These are phyloP conservation scores for Diplodia scrobiculata DNA, from an alignment of 2,329 filamentous ascomycete species.

Conservation along the genomic window DNA sequence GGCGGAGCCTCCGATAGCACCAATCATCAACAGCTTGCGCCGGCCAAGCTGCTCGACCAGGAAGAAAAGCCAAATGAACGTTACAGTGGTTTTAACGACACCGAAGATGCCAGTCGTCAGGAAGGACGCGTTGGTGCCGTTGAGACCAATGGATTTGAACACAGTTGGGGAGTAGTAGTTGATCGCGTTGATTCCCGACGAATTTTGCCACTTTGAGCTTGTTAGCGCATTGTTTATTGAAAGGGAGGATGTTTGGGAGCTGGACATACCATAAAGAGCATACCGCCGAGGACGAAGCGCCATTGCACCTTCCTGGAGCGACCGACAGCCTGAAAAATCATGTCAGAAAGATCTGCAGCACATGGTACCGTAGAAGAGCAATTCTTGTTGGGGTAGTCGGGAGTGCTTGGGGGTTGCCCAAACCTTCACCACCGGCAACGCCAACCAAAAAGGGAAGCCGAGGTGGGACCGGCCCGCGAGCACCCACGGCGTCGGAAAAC, in stretches of 20 bases:
- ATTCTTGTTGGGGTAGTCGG: conserved; percentile 46
- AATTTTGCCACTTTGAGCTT: conserved; percentile 63
- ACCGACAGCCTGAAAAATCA: background rate
- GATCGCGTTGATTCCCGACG: conserved; percentile 47
- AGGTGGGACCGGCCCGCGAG: background rate
- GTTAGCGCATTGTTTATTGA: background rate
- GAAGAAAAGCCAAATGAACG: conserved; percentile 68
- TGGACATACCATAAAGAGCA: conserved; percentile 59
- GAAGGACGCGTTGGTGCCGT: conserved; percentile 60
- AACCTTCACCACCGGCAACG: background rate
- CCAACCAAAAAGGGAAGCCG: background rate
- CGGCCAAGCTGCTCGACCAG: conserved; percentile 67
- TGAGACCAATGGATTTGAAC: conserved; percentile 66
- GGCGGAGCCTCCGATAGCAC: conserved; percentile 62
- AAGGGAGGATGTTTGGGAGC: background rate
- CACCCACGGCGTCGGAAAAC: background rate
- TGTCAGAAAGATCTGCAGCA: background rate
- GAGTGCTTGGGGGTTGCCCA: background rate
- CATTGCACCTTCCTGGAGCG: conserved; percentile 60
- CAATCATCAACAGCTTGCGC: conserved; percentile 65
- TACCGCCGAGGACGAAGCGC: conserved; percentile 71
- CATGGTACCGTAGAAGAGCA: too few relatives aligned
- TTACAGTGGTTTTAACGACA: conserved; percentile 71
- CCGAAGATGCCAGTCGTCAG: conserved; percentile 76
- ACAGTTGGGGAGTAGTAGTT: conserved; percentile 59